These are phyloP conservation scores for Pistacia vera DNA, from an alignment of 345 rosid genomes.

Conservation along the genomic window DNA sequence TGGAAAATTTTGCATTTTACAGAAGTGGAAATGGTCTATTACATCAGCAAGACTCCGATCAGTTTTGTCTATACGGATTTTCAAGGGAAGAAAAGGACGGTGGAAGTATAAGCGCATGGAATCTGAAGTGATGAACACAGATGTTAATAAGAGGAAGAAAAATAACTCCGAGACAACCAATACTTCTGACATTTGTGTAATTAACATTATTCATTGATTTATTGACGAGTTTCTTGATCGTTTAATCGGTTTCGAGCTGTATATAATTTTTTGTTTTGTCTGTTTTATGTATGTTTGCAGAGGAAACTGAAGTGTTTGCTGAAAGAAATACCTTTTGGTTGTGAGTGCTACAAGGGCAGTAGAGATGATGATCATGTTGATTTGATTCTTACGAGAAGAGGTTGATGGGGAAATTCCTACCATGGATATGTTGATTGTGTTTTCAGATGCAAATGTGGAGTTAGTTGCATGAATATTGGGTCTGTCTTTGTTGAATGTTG, in stretches of 20 bases:
- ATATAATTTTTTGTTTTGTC: not conserved
- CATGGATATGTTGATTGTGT: not conserved
- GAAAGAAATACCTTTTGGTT: slow-evolving; percentile 28
- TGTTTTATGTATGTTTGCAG: slow-evolving; percentile 25
- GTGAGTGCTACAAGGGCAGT: slow-evolving; percentile 20
- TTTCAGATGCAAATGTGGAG: not conserved
- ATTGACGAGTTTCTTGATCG: not conserved
- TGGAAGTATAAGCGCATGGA: slow-evolving; percentile 28
- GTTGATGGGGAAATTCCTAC: not conserved
- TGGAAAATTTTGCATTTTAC: not conserved
- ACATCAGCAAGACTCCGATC: slow-evolving; percentile 11
- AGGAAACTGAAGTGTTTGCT: slow-evolving; percentile 37
- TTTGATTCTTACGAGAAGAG: not conserved
- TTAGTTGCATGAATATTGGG: not conserved
- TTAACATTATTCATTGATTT: not conserved
- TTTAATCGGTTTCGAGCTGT: not conserved
- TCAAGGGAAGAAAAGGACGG: slow-evolving; percentile 7
- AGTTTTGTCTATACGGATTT: slow-evolving; percentile 21
- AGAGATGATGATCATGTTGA: not conserved
- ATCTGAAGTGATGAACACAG: slow-evolving; percentile 15
- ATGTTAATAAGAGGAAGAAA: not conserved
- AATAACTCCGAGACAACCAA: slow-evolving; percentile 6
- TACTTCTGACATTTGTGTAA: slow-evolving; percentile 21
- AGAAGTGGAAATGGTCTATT: slow-evolving; percentile 30
- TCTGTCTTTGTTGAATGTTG: not conserved